phyloP scores from a whole-genome alignment of 78 protist species.

The Emiliania huxleyi region DNA sequence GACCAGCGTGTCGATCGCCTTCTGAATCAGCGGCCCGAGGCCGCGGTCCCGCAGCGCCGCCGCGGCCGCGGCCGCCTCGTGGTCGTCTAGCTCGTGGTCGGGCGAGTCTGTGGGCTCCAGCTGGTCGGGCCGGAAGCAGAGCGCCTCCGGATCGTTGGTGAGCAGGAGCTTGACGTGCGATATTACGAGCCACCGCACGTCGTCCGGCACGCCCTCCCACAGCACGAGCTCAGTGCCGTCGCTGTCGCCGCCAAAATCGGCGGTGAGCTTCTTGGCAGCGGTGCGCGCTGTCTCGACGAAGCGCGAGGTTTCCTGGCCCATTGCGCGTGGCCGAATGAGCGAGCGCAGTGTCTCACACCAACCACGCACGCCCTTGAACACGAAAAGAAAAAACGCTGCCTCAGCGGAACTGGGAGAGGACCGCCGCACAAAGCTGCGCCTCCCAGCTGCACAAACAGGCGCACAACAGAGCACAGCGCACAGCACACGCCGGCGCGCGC shows the following conservation, averaged over 20 bases:
- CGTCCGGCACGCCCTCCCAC: not conserved
- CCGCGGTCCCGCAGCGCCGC: not conserved
- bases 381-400: too few species aligned
- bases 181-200: not conserved
- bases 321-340: too few species aligned
- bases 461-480: too few species aligned
- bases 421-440: too few species aligned
- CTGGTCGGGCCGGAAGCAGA: not conserved
- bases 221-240: not conserved
- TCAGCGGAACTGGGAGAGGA: too few species aligned
- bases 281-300: not conserved
- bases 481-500: too few species aligned
- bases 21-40: not conserved
- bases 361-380: too few species aligned
- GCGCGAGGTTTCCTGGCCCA: not conserved
- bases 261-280: not conserved
- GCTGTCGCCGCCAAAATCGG: not conserved
- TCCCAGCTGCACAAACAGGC: too few species aligned
- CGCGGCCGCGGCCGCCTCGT: not conserved
- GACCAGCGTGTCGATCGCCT: not conserved
- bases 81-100: not conserved
- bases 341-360: too few species aligned
- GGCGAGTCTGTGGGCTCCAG: not conserved
- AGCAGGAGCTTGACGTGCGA: not conserved
- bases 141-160: not conserved